Base-by-base conservation (phyloP, 495 filamentous ascomycete species). In the Aspergillus affinis region DNA sequence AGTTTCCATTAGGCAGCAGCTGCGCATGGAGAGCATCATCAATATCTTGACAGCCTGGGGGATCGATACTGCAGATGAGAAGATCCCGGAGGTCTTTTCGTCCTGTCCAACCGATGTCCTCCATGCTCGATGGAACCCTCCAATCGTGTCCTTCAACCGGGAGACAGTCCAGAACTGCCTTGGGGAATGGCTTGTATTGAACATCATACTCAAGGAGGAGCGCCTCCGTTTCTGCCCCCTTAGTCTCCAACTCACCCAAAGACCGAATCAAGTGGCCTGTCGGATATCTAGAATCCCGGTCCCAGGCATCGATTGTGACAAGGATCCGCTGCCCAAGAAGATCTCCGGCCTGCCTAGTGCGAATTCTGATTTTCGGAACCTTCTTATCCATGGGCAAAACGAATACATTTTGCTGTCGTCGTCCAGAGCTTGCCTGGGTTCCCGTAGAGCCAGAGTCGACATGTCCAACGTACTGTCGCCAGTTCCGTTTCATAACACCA, bases 401-500 rank as follows among this genome's bases (percentile, higher is more conserved):
- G 69, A 98, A 98, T 12, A 98, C 90, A 23, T 82, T 93, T 70
- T 98, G 92, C 65, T 96, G 93, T 58, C 86, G 87, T 27, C 92
- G 81, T 41, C 90, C 88, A 57, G 92, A 84, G 46, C 83, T 87
- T 6, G 78, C 80, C 19, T 85, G 82, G 18, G 88, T 82, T 54
- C 88, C 84, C 44, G 91, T 88, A 15, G 95, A 96, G 15, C 86
- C 89, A 18, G 88, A 84, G 68, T 98, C 94, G 57, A 98, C 83
- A 72, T 96, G 92, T 13, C 94, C 94, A 41, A 98, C 94, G 65
- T 98, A 97, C 70, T 98, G 95, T 32, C 94, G 83, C 94, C 94
- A 98, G 69, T 97, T 97, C 41, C 95, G 84, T 72, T 96, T 97
- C 64, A 93, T 83, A 30, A 98, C 79, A 54, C 94, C 94, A 44